Base-by-base conservation (phyloP, 148 eudicot species). In the Amaranthus hypochondriacus region DNA sequence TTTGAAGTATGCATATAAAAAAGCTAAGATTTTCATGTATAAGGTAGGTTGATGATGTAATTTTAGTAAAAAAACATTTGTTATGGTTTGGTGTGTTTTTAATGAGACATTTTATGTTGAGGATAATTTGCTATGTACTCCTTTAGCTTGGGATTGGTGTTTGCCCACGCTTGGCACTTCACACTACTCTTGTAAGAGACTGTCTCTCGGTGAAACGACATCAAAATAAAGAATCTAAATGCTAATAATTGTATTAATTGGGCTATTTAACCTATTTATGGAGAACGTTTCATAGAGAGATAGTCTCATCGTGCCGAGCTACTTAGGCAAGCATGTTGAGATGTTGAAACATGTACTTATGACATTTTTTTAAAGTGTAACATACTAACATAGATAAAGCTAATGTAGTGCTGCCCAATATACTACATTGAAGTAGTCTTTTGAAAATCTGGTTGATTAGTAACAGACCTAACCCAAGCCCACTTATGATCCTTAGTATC, bases 381-480 rank as follows among this genome's bases (percentile, higher is more conserved):
- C 39, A 28, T 28, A 28, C 39, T 28, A 28, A 28, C 18, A 28
- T 28, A 28, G 39, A 28, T 28, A 28, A 28, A 28, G 39, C 39
- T 28, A 28, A 1, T 28, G 1, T 28, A 28, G 39, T 2, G 39
- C 2, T 28, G 39, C 39, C 39, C 39, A 28, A 28, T 28, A 28
- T 28, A 2, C 39, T 28, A 28, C 39, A 28, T 28, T 28, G 39
- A 28, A 28, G 39, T 28, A 12, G 14, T 61, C 68, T 71, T 77
- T 56, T 9, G 50, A 79, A 90, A 90, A 69, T 90, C 96, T 56
- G 96, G 96, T 83, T 90, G 96, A 18, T 78, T 84, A 4, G 87
- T 88, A 46, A 90, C 85, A 5, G 96, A 88, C 78, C 96, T 81
- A 6, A 90, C 90, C 96, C 96, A 90, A 4, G 90, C 89, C 96